Base-by-base conservation (phyloP, 2,329 filamentous ascomycete species). In the Aspergillus costaricaensis region DNA sequence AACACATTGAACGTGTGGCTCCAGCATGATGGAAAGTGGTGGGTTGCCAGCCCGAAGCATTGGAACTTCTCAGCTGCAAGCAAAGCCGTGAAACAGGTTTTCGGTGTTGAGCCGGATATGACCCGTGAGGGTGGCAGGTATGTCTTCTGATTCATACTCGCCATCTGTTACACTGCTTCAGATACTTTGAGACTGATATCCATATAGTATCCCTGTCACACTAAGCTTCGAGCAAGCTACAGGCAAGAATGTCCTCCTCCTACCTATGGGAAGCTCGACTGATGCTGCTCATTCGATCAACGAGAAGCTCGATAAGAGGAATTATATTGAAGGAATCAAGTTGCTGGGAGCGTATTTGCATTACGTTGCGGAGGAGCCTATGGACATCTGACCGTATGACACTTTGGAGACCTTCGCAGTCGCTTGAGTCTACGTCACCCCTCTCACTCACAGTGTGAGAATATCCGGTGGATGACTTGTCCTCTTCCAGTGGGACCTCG, bases 241-340 rank as follows among this genome's bases (percentile, higher is more conserved):
- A 6, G 92, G 93, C 73, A 99, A 99, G 88, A 99, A 98, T 73
- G 94, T 98, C 44, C 82, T 99, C 59, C 82, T 99, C 67, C 80
- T 99, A 68, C 95, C 95, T 32, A 98, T 99, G 95, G 95, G 95
- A 49, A 96, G 91, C 82, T 96, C 91, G 47, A 99, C 94, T 1
- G 95, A 98, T 76, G 93, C 91, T 44, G 95, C 95, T 7, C 95
- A 99, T 81, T 96, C 92, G 36, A 96, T 97, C 79, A 99, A 99
- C 77, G 95, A 98, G 86, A 97, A 96, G 85, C 83, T 99, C 60
- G 95, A 99, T 78, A 92, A 91, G 85, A 87, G 86, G 74, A 99
- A 99, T 81, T 99, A 99, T 77, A 96, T 99, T 72, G 92, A 99
- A 82, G 95, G 95, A 52, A 97, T 91, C 70, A 99, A 99, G 86